phyloP scores from a whole-genome alignment of 2,329 filamentous ascomycete species.

The Blastomyces silverae region DNA sequence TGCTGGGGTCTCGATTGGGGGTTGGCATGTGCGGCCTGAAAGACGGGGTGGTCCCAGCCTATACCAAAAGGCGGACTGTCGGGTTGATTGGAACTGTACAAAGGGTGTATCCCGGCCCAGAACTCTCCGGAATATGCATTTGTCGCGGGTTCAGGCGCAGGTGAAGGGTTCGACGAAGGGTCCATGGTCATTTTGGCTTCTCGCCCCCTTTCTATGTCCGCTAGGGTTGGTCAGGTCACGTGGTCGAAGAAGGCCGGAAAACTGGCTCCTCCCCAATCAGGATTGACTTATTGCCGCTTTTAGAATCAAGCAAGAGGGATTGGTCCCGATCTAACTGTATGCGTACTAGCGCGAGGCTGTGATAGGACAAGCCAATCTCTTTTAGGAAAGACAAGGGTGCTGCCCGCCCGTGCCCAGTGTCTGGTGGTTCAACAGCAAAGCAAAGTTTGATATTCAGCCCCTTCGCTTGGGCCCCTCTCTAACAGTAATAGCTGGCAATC shows the following conservation, averaged over 20 bases:
- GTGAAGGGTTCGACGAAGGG: conserved; percentile 25
- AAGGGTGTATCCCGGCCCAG: conserved; percentile 33
- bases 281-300: conserved; percentile 13
- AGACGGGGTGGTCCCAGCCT: conserved; percentile 35
- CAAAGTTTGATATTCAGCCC: conserved; percentile 12
- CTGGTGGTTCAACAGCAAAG: conserved; percentile 3
- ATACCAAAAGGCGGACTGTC: conserved; percentile 31
- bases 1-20: conserved; percentile 24
- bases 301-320: background rate
- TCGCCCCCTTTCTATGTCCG: background rate
- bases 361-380: background rate
- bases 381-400: conserved; percentile 7
- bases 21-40: conserved; percentile 27
- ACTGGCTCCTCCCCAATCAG: background rate
- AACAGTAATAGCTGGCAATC: background rate
- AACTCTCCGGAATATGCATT: conserved; percentile 31
- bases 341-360: conserved; percentile 1
- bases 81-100: conserved; percentile 27
- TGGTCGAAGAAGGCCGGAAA: background rate
- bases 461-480: too few relatives aligned
- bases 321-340: conserved; percentile 10
- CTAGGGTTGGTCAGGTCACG: conserved; percentile 11
- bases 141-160: conserved; percentile 26
- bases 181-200: conserved; percentile 28
- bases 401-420: background rate